Percentiles rank a stretch among this genome's conserved stretches.
These are phyloP conservation scores for Boletus rubroflammeus DNA, from an alignment of 768 basidiomycete species.

Conservation along the genomic window DNA sequence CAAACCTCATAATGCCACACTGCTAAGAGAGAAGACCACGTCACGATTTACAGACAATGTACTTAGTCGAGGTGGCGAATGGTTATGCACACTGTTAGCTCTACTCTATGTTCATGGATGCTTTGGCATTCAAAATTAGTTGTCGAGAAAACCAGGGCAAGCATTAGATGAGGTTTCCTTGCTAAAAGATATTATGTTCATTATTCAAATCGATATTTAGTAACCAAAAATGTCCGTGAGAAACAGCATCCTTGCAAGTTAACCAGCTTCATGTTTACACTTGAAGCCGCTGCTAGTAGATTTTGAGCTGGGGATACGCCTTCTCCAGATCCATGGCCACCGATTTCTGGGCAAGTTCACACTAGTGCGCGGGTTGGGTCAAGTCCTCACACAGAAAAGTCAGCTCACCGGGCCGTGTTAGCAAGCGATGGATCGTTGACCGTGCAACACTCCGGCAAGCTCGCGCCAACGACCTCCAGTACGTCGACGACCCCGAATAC, in stretches of 20 bases:
- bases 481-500: constrained; percentile 72
- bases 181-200: too few relatives aligned
- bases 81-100: neutral
- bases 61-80: neutral
- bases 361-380: constrained; percentile 54
- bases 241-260: neutral
- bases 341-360: constrained; percentile 90
- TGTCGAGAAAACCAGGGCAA: neutral
- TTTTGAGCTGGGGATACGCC: neutral
- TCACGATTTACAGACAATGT: neutral
- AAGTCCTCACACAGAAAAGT: constrained; percentile 4
- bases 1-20: too few relatives aligned
- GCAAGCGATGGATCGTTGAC: constrained; percentile 91
- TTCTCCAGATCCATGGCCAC: constrained; percentile 58
- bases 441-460: constrained; percentile 70
- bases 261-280: neutral
- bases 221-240: too few relatives aligned
- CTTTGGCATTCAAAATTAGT: neutral
- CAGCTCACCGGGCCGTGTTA: constrained; percentile 33
- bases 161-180: too few relatives aligned
- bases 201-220: too few relatives aligned
- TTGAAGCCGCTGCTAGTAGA: neutral
- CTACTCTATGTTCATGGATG: neutral
- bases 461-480: constrained; percentile 72
- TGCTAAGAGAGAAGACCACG: neutral